Evolutionary conservation across 805 yeast genomes (phyloP), one percentile per base, ranked within the genome.

Genomic region (Kodamaea lidongshanica): DNA sequence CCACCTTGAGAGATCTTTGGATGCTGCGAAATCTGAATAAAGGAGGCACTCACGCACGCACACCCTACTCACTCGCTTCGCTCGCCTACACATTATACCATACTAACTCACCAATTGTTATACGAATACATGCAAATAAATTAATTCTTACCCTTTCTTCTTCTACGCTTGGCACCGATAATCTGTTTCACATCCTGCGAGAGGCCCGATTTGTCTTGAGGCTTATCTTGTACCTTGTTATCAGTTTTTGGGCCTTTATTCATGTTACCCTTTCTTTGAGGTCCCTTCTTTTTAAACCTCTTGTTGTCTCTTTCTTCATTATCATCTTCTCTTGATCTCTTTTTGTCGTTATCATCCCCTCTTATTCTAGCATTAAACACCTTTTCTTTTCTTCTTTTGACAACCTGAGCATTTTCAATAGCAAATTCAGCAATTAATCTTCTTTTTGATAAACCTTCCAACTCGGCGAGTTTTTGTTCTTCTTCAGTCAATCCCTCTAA

Each of bases 401-500:
- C 79, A 34, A 92, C 95, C 50, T 83, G 82, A 17, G 96, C 94
- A 54, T 92, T 87, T 54, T 92, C 98, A 46, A 92, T 71, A 5
- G 98, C 96, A 65, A 92, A 92, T 54, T 92, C 98, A 18, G 77
- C 97, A 47, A 89, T 84, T 37, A 92, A 66, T 39, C 85, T 75
- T 61, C 96, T 77, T 50, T 73, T 74, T 33, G 68, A 65, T 21
- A 65, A 45, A 6, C 73, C 74, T 27, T 79, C 87, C 15, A 65
- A 42, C 32, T 67, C 65, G 2, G 74, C 76, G 6, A 53, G 27
- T 44, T 75, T 74, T 52, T 65, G 61, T 47, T 82, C 88, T 27
- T 81, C 86, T 3, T 77, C 86, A 18, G 65, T 60, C 35, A 81
- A 52, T n/a, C 89, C 88, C 40, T 71, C 83, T 12, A 70, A 36